Conservation (phyloP, 23 red algal genomes). For the Chondrus crispus region DNA sequence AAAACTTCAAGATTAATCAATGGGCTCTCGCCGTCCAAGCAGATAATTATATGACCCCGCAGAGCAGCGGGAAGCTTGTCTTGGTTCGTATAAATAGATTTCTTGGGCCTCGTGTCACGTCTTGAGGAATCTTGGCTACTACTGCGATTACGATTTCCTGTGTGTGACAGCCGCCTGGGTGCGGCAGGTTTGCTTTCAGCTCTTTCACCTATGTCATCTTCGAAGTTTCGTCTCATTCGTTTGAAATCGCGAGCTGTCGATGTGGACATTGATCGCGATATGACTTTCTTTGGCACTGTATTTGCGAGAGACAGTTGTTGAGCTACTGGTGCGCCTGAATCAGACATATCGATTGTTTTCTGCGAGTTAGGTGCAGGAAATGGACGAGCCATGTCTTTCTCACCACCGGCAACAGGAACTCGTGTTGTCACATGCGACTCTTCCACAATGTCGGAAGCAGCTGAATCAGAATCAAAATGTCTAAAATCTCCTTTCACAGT, state of each 20-base stretch:
- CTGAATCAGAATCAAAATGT: neutral
- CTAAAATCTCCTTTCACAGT: neutral
- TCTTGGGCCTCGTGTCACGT: neutral
- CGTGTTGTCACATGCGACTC: neutral
- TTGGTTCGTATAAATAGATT: slow-evolving; percentile 38
- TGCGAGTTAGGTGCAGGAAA: neutral
- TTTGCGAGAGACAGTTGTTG: neutral
- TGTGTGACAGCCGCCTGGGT: no score
- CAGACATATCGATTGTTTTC: neutral
- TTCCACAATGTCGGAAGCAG: neutral
- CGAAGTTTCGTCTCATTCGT: neutral
- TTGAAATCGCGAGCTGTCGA: neutral
- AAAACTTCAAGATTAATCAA: slow-evolving; percentile 60
- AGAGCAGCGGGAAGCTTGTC: slow-evolving; percentile 73
- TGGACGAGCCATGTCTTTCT: neutral
- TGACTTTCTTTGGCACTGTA: neutral
- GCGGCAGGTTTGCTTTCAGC: neutral
- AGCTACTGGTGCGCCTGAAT: neutral
- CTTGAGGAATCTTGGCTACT: neutral
- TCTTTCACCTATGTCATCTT: neutral
- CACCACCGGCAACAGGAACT: neutral
- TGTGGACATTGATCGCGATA: neutral
- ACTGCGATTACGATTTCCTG: neutral
- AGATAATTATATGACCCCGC: slow-evolving; percentile 71
- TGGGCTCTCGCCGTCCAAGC: slow-evolving; percentile 54